A percentile compares a stretch with the other conserved stretches of the same genome.
These are phyloP conservation scores for Wickerhamomyces tratensis DNA, from an alignment of 805 yeast species.

Conservation along the genomic window DNA sequence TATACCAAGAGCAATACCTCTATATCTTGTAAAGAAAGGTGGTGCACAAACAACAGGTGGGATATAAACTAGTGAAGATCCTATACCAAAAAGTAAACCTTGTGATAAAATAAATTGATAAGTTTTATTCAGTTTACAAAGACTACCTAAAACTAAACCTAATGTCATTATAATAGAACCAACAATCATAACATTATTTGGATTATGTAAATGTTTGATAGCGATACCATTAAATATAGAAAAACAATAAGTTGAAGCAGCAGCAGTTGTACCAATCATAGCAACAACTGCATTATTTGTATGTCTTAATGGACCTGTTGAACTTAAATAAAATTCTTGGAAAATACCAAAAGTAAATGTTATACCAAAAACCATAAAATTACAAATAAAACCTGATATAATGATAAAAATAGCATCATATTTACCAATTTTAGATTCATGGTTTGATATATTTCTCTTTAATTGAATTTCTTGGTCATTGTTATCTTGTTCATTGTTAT, in stretches of 20 bases:
- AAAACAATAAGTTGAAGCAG: conserved; percentile 21
- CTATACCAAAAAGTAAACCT: conserved; percentile 25
- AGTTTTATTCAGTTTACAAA: conserved; percentile 6
- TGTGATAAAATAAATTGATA: conserved; percentile 24
- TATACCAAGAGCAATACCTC: conserved; percentile 26
- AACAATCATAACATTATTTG: conserved; percentile 16
- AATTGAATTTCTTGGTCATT: too few relatives aligned
- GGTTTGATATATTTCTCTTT: too few relatives aligned
- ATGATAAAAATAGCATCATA: conserved; percentile 6
- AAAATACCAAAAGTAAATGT: conserved; percentile 28
- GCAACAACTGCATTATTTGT: conserved; percentile 20
- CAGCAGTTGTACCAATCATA: conserved; percentile 24
- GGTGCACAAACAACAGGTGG: conserved; percentile 27
- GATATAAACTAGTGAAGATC: conserved; percentile 22
- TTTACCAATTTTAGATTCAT: not conserved
- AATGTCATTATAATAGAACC: conserved; percentile 20
- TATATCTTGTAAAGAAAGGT: conserved; percentile 19
- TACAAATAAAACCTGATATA: conserved; percentile 14
- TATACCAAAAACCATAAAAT: conserved; percentile 27
- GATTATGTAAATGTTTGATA: conserved; percentile 10
- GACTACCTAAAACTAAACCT: conserved; percentile 21
- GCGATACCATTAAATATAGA: conserved; percentile 20
- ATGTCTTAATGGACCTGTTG: conserved; percentile 20
- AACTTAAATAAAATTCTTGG: conserved; percentile 24
- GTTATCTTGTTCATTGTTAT: too few relatives aligned